Evolutionary conservation across 2,329 filamentous ascomycete species (phyloP), one percentile per base, ranked within the genome.

Genomic region (Fusarium devonianum): DNA sequence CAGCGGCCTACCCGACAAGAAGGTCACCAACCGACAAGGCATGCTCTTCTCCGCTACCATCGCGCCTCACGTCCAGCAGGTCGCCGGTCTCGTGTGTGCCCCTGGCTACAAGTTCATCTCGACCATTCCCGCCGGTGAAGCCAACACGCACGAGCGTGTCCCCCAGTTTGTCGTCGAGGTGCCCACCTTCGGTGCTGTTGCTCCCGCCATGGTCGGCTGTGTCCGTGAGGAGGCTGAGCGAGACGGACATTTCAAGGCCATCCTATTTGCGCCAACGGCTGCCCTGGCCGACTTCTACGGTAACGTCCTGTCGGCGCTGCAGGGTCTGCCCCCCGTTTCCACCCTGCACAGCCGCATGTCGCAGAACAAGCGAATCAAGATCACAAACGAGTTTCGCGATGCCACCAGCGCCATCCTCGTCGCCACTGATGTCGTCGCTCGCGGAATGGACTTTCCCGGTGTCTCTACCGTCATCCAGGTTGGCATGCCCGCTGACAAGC

Each of bases 41-140:
- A 90, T 90, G 78, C 84, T 94, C 35, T 96, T 94, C 78, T 92
- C 87, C 4, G 91, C 91, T 8, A 96, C 91, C 14, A 88, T 96
- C 71, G 87, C 84, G 28, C 82, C 83, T 17, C 91, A 93, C 67
- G 88, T 96, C 42, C 81, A 92, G 67, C 84, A 87, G 51, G 81
- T 95, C 46, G 88, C 92, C 28, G 79, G 82, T 29, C 69, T 81
- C 34, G 89, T 87, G 2, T 82, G 94, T 66, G 84, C 85, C 55
- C 81, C 76, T 9, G 73, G 84, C 43, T 95, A 93, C 79, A 85
- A 89, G 67, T 92, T 88, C 70, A 86, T 96, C 67, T 88, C 90
- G 39, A 94, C 90, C 42, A 87, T 96, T 26, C 78, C 82, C 46
- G 82, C 86, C 10, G 84, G 90, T 62, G 91, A 96, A 66, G 77